These are phyloP conservation scores for Citrus cavaleriei DNA, from an alignment of 345 rosid species.

Conservation along the genomic window DNA sequence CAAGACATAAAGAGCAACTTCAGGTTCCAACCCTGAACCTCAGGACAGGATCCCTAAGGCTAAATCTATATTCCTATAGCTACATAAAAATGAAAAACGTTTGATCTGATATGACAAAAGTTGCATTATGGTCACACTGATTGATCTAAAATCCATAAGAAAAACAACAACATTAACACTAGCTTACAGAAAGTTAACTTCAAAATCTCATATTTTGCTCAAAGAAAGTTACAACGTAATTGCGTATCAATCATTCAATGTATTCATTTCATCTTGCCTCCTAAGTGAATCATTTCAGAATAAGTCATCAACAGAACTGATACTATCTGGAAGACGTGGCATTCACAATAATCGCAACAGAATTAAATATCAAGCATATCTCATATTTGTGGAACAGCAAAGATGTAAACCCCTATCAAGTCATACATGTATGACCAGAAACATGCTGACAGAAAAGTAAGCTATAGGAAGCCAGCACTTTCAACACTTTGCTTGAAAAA, in stretches of 20 bases:
- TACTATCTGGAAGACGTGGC: not conserved
- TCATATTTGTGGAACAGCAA: not conserved
- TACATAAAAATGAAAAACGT: not conserved
- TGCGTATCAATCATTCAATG: not conserved
- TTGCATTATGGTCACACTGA: not conserved
- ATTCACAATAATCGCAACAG: not conserved
- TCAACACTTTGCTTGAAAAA: not conserved
- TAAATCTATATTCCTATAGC: slow-evolving; percentile 24
- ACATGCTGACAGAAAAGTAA: not conserved
- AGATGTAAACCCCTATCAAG: not conserved
- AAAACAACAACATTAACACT: not conserved
- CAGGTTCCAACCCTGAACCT: slow-evolving; percentile 19
- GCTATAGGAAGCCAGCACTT: not conserved
- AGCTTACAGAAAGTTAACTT: not conserved
- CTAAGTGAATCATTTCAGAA: not conserved
- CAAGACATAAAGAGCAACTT: slow-evolving; percentile 25
- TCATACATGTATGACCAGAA: not conserved
- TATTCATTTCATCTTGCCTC: not conserved
- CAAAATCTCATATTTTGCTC: not conserved
- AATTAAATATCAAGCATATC: not conserved
- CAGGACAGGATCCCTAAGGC: slow-evolving; percentile 27
- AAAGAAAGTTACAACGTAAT: not conserved
- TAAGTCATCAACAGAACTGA: not conserved
- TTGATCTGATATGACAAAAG: slow-evolving; percentile 11
- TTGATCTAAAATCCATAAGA: slow-evolving; percentile 7